These are phyloP conservation scores for Boletus pseudopeckii DNA, from an alignment of 768 basidiomycete genomes.

Conservation along the genomic window DNA sequence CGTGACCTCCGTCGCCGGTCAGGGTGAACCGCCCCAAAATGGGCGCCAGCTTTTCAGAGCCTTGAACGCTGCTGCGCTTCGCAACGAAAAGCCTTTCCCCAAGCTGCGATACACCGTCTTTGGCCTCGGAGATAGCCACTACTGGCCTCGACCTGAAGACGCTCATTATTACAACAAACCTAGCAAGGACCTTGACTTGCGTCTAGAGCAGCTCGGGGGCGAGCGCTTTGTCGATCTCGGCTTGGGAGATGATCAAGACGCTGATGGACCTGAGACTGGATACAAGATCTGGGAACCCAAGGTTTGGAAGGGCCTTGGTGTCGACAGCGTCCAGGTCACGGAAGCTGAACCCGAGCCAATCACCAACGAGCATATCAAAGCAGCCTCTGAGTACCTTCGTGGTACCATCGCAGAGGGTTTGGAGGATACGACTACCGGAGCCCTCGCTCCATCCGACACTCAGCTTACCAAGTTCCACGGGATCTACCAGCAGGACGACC, in stretches of 20 bases:
- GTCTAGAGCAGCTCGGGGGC: slow-evolving; percentile 76
- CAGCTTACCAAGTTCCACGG: slow-evolving; percentile 99
- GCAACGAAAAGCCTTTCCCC: slow-evolving; percentile 50
- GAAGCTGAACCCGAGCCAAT: slow-evolving; percentile 96
- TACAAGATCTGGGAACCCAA: slow-evolving; percentile 95
- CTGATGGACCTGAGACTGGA: slow-evolving; percentile 92
- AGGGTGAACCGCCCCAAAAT: slow-evolving; percentile 98
- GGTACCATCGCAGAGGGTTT: slow-evolving; percentile 95
- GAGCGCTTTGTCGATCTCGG: slow-evolving; percentile 73
- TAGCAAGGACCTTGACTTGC: slow-evolving; percentile 81
- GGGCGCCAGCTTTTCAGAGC: slow-evolving; percentile 87
- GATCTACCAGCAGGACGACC: slow-evolving; percentile 95
- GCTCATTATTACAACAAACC: slow-evolving; percentile 99
- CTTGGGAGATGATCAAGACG: slow-evolving; percentile 95
- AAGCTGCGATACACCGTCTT: slow-evolving; percentile 83
- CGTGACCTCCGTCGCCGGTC: slow-evolving; percentile 90
- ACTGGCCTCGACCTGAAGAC: slow-evolving; percentile 97
- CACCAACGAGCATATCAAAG: slow-evolving; percentile 99
- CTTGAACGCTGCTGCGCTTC: slow-evolving; percentile 57
- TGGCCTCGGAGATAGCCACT: slow-evolving; percentile 96
- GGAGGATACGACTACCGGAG: slow-evolving; percentile 79
- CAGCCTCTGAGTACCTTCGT: slow-evolving; percentile 87
- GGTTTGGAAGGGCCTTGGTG: slow-evolving; percentile 92
- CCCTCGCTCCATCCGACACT: slow-evolving; percentile 85
- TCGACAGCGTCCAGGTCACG: slow-evolving; percentile 80